Evolutionary conservation across 441 rosid genomes (phyloP).

Genomic region (Erodium texanum): DNA sequence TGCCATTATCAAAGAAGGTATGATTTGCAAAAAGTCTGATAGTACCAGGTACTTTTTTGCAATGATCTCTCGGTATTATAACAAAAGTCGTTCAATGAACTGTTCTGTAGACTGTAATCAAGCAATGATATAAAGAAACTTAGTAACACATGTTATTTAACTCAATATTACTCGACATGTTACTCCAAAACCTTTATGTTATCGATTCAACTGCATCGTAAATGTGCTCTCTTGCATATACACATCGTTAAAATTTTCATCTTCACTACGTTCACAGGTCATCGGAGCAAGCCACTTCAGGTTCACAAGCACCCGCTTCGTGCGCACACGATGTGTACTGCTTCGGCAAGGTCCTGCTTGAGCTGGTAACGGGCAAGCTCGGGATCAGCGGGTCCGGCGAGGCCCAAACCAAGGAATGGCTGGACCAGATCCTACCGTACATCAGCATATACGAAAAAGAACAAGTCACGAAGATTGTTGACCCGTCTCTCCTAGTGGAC

Average conservation of each 20-base stretch:
- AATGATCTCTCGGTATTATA: too few species aligned
- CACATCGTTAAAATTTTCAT: neutral
- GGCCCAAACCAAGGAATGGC: slow-evolving; percentile 40
- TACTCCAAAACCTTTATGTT: too few species aligned
- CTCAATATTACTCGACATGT: too few species aligned
- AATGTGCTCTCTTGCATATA: too few species aligned
- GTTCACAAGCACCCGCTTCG: slow-evolving; percentile 37
- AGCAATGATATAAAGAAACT: too few species aligned
- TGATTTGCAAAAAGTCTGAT: too few species aligned
- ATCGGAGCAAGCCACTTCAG: slow-evolving; percentile 25
- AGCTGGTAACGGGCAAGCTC: slow-evolving; percentile 85
- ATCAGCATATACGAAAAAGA: slow-evolving; percentile 78
- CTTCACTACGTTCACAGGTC: slow-evolving; percentile 12
- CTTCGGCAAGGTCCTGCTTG: slow-evolving; percentile 91
- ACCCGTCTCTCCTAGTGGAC: slow-evolving; percentile 77
- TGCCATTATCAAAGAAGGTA: too few species aligned
- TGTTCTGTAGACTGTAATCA: too few species aligned
- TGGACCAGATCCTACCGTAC: slow-evolving; percentile 60
- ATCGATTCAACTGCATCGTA: too few species aligned
- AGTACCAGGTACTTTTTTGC: too few species aligned
- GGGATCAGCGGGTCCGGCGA: slow-evolving; percentile 62
- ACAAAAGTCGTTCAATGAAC: too few species aligned
- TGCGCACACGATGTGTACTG: slow-evolving; percentile 86
- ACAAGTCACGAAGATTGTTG: slow-evolving; percentile 74
- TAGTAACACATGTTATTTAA: too few species aligned